Conservation (phyloP, 2,329 filamentous ascomycete genomes). For the Neonectria magnoliae region DNA sequence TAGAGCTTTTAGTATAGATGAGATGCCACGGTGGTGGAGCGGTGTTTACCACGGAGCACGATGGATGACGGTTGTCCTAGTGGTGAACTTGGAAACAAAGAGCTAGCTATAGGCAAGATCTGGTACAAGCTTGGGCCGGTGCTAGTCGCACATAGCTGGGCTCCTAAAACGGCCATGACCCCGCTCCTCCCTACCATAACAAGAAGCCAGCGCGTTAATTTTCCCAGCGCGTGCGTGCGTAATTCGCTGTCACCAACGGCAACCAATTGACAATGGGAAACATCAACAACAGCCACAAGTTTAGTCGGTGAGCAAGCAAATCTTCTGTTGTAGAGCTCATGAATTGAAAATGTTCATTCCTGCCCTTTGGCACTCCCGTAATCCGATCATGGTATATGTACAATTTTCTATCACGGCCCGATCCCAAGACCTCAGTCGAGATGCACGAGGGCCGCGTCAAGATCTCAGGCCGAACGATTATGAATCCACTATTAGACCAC, state of each 20-base stretch:
- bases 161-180: constrained; percentile 22
- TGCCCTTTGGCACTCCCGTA: constrained; percentile 43
- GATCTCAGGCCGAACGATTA: constrained; percentile 32
- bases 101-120: constrained; percentile 6
- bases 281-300: not conserved
- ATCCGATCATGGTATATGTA: constrained; percentile 54
- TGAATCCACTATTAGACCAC: constrained; percentile 30
- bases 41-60: not conserved
- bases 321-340: constrained; percentile 24
- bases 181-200: constrained; percentile 17
- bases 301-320: not conserved
- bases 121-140: constrained; percentile 17
- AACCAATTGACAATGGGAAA: constrained; percentile 20
- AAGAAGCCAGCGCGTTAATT: constrained; percentile 15
- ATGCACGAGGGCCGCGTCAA: constrained; percentile 31
- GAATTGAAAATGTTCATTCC: constrained; percentile 47
- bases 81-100: constrained; percentile 17
- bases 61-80: constrained; percentile 22
- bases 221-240: constrained; percentile 19
- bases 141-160: constrained; percentile 24
- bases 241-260: constrained; percentile 32
- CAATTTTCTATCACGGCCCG: constrained; percentile 49
- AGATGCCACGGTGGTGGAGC: not conserved
- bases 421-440: constrained; percentile 36
- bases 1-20: constrained; percentile 4